Conservation (phyloP, 805 yeast species). For the Tetrapisispora fleetii region DNA sequence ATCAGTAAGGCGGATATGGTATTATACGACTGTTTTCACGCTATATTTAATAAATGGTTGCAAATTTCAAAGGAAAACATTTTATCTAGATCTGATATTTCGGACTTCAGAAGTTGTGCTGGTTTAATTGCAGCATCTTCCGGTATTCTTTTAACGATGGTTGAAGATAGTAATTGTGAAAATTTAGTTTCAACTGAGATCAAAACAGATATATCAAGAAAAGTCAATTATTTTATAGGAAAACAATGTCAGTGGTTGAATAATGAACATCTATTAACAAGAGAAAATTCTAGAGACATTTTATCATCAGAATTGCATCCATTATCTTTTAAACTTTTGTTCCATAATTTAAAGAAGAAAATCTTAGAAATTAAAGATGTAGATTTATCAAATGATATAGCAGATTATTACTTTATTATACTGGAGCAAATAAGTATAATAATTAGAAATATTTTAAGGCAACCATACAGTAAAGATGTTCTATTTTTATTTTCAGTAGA, state of each 20-base stretch:
- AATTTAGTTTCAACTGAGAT: neutral
- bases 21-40: conserved; percentile 23
- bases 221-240: conserved; percentile 40
- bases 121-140: conserved; percentile 63
- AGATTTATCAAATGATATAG: conserved; percentile 17
- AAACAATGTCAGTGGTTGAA: conserved; percentile 42
- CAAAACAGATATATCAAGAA: conserved; percentile 10
- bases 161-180: conserved; percentile 6
- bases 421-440: conserved; percentile 43
- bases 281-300: conserved; percentile 68
- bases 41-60: conserved; percentile 29
- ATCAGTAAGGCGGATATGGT: conserved; percentile 18
- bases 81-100: conserved; percentile 28
- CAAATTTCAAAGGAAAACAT: conserved; percentile 9
- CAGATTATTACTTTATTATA: conserved; percentile 26
- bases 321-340: conserved; percentile 39
- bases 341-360: conserved; percentile 34
- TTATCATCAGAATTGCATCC: conserved; percentile 58
- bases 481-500: conserved; percentile 29
- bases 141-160: conserved; percentile 43
- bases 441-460: conserved; percentile 31
- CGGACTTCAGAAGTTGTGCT: conserved; percentile 53
- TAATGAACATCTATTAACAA: conserved; percentile 40
- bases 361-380: conserved; percentile 27
- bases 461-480: conserved; percentile 27